Base-by-base conservation (phyloP, 768 basidiomycete species). In the Tylopilus subfusipes region DNA sequence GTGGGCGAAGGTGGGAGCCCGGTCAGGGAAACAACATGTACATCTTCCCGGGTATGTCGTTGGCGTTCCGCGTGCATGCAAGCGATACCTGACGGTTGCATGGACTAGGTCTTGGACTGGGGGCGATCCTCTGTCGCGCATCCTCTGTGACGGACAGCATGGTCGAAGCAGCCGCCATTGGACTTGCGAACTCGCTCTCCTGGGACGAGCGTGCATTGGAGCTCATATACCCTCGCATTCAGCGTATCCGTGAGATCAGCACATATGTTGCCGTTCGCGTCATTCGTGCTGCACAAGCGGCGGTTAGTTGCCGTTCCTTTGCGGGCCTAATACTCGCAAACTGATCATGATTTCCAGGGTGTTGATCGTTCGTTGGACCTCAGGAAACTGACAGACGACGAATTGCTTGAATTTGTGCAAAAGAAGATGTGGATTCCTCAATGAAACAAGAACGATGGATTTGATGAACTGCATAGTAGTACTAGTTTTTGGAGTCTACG, bases 1-100 rank as follows among this genome's bases (percentile, higher is more conserved):
- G 77, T 33, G 84, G 83, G 29, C 75, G 73, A 50, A 77, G 60
- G 31, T 73, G 86, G 59, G 84, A 86, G 59, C 85, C 94, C 2
- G 90, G 91, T 22, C 95, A 97, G 72, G 93, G 93, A 25, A 97
- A 96, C 70, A 98, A 96, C 71, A 93, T 94, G 90, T 90, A 88
- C 69, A 87, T 88, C 64, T 86, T 86, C 77, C 84, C 84, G 46
- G 82, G 83, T 82, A 39, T 16, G 71, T 63, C 16, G 13, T 24
- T 7, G n/a, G 8, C 0, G 27, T 42, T 22, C 22, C n/a, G 13
- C n/a, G 13, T 22, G 19, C n/a, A 11, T 43, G 14, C 36, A 1
- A 16, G 19, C 13, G n/a, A n/a, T 49, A n/a, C 13, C 30, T 66
- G 53, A 57, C 42, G 4, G 16, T 16, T 22, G 22, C 40, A 9